Base-by-base conservation (phyloP, 768 basidiomycete genomes). In the Lactarius trivialis region DNA sequence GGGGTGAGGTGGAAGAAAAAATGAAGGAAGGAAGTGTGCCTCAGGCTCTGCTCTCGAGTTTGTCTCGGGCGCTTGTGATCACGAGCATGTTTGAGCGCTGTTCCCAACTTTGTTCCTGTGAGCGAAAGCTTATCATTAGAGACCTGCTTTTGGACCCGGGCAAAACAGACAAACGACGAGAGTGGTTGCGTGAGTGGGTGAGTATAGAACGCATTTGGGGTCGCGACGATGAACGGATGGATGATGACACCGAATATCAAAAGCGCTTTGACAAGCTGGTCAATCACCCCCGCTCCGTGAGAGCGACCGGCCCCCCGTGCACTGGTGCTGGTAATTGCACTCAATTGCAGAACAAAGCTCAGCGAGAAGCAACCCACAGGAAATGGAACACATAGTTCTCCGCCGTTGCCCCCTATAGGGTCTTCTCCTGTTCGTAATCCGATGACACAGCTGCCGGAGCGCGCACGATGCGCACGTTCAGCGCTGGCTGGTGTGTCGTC, bases 231-330 rank as follows among this genome's bases (percentile, higher is more conserved):
- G 48, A 30, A 28, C 45, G 48, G 55, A 48, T 58, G 43, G 28
- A 32, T 43, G 39, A 53, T 54, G 51, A 58, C 4, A 39, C 49
- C 52, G 24, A 30, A 51, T 34, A 43, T 17, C 19, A 41, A 39
- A 39, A n/a, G 33, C 26, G 32, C 37, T 19, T 54, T 9, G 24
- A 36, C 7, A 5, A 34, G 7, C 50, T n/a, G n/a, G 17, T 69
- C 57, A 73, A 54, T 73, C 73, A 12, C 72, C 69, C 73, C 73
- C 73, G 55, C 73, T 72, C 36, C 70, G 68, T 19, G 73, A 65
- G 55, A 74, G 70, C 15, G 70, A 71, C 21, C 72, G 45, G 6
- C n/a, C n/a, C n/a, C n/a, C n/a, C n/a, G n/a, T n/a, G 45, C 24
- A 26, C 24, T 26, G 24, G 11, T n/a, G 19, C n/a, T 9, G 19